phyloP scores from a whole-genome alignment of 495 filamentous ascomycete genomes.

The Elasticomyces elasticus region DNA sequence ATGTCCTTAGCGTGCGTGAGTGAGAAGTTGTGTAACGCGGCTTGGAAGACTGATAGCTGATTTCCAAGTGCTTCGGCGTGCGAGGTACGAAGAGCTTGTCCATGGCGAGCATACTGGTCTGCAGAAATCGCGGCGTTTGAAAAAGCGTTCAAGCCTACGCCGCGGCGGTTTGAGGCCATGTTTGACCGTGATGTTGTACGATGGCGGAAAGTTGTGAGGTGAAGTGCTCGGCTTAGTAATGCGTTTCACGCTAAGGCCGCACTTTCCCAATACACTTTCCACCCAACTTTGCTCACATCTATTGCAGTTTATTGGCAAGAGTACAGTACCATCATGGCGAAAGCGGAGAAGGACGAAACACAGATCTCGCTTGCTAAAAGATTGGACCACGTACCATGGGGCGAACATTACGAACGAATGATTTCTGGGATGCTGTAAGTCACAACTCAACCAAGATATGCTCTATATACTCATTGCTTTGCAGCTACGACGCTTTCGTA shows the following conservation, averaged over 20 bases:
- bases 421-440: not conserved
- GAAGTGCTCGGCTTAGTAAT: not conserved
- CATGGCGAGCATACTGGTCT: constrained; percentile 80
- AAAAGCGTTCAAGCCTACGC: constrained; percentile 87
- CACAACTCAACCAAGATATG: not conserved
- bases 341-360: too few relatives aligned
- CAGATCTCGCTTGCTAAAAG: not conserved
- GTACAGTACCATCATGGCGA: too few relatives aligned
- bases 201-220: not conserved
- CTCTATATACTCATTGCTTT: too few relatives aligned
- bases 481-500: not conserved
- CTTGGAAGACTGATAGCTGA: constrained; percentile 92
- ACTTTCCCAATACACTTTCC: not conserved
- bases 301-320: too few relatives aligned
- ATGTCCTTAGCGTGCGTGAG: constrained; percentile 89
- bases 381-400: not conserved
- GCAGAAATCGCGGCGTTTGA: constrained; percentile 69
- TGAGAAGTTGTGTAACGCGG: constrained; percentile 86
- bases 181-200: not conserved
- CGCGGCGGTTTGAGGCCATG: constrained; percentile 36
- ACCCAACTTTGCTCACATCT: not conserved
- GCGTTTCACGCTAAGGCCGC: not conserved
- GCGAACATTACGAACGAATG: not conserved
- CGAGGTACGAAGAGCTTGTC: constrained; percentile 65
- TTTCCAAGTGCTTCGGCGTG: constrained; percentile 77